Conservation (phyloP, 2,329 filamentous ascomycete genomes). For the Parascedosporium putredinis region DNA sequence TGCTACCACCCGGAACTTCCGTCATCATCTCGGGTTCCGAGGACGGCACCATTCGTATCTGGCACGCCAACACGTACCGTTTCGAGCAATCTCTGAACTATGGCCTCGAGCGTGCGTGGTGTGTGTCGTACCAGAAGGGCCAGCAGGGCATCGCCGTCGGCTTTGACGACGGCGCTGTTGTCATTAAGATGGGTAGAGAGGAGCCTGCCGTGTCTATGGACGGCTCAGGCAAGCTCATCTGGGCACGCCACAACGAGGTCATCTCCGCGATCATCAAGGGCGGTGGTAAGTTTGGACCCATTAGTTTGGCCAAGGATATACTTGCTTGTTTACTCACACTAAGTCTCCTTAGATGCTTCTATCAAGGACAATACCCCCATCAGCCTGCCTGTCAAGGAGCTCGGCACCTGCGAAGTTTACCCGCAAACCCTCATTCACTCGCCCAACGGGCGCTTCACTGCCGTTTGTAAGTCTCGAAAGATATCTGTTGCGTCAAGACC, state of each 20-base stretch:
- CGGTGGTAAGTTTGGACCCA: constrained; percentile 30
- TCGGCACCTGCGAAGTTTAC: constrained; percentile 93
- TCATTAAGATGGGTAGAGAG: constrained; percentile 94
- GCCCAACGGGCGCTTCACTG: constrained; percentile 83
- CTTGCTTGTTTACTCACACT: constrained; percentile 30
- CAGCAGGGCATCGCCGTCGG: constrained; percentile 91
- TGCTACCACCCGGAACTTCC: constrained; percentile 96
- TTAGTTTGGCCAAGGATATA: background rate
- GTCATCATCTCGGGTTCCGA: constrained; percentile 97
- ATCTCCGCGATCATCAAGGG: constrained; percentile 92
- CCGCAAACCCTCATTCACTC: constrained; percentile 90
- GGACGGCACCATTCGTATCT: constrained; percentile 94
- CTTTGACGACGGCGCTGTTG: constrained; percentile 95
- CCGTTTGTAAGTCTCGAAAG: constrained; percentile 27
- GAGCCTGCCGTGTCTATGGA: constrained; percentile 99
- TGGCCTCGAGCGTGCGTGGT: constrained; percentile 92
- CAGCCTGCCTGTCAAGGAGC: constrained; percentile 79
- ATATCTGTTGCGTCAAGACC: too few relatives aligned
- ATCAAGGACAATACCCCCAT: constrained; percentile 86
- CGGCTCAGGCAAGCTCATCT: constrained; percentile 86
- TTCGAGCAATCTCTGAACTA: constrained; percentile 95
- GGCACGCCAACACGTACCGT: constrained; percentile 96
- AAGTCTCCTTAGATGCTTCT: constrained; percentile 42
- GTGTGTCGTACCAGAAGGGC: constrained; percentile 88
- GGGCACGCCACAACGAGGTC: constrained; percentile 91